phyloP scores from a whole-genome alignment of 2,329 filamentous ascomycete species.

The Periconia sp. region DNA sequence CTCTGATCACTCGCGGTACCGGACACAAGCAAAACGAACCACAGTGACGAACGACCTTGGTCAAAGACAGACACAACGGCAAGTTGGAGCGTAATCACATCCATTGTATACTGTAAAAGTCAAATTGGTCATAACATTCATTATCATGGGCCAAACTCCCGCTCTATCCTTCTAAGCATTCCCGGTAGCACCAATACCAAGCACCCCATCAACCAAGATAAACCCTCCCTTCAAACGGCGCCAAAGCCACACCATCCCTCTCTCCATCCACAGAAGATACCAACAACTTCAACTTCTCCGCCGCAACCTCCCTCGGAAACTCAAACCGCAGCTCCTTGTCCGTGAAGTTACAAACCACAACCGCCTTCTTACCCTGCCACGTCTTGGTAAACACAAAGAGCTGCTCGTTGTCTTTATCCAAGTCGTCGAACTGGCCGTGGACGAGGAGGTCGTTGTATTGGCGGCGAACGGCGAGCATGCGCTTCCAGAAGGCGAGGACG shows the following conservation, averaged over 20 bases:
- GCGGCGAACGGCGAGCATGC: slow-evolving; percentile 57
- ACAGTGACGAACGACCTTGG: too few species aligned
- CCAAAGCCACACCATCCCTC: slow-evolving; percentile 19
- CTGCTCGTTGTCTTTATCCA: slow-evolving; percentile 54
- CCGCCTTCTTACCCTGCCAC: slow-evolving; percentile 29
- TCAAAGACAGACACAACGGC: too few species aligned
- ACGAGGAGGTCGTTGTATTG: slow-evolving; percentile 61
- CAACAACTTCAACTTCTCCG: slow-evolving; percentile 32
- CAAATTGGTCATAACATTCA: too few species aligned
- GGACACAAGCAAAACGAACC: too few species aligned
- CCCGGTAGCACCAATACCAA: neutral
- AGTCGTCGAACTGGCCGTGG: slow-evolving; percentile 59
- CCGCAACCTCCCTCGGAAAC: slow-evolving; percentile 31
- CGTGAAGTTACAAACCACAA: slow-evolving; percentile 41
- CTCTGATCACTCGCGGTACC: too few species aligned
- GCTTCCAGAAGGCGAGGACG: slow-evolving; percentile 64
- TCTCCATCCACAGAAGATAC: slow-evolving; percentile 20
- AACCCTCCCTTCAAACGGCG: slow-evolving; percentile 32
- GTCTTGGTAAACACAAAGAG: slow-evolving; percentile 57
- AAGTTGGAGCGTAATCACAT: too few species aligned
- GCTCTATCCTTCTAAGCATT: too few species aligned
- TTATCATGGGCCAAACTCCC: too few species aligned
- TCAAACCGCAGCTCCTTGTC: slow-evolving; percentile 32
- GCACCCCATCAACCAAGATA: slow-evolving; percentile 20
- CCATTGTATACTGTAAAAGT: too few species aligned